Percentiles rank a stretch among this genome's conserved stretches.
Conservation (phyloP, 805 yeast species). For the Saturnispora sanitii region DNA sequence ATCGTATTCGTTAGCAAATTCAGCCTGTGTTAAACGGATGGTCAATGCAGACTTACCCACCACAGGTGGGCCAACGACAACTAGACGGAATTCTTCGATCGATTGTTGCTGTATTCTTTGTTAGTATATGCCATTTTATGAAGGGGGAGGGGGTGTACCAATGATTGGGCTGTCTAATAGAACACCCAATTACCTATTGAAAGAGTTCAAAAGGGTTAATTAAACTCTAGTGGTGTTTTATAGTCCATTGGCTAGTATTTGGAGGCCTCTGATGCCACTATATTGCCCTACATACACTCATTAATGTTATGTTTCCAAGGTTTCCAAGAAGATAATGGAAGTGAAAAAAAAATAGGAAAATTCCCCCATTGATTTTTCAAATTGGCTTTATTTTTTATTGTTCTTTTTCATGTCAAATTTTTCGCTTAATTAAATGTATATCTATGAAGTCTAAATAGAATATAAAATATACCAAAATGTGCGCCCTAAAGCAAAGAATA, state of each 20-base stretch:
- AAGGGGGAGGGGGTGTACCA: background rate
- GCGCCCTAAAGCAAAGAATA: no score
- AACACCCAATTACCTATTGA: background rate
- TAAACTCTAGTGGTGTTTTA: no score
- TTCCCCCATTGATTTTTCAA: no score
- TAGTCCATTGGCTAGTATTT: no score
- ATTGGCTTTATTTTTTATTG: no score
- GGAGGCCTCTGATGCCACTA: no score
- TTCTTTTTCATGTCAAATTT: no score
- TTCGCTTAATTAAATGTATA: no score
- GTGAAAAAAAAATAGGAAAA: no score
- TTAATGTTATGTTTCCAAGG: background rate
- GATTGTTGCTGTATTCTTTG: constrained; percentile 4
- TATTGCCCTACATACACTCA: constrained; percentile 1
- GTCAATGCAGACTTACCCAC: constrained; percentile 97
- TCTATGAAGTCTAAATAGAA: no score
- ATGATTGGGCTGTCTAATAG: background rate
- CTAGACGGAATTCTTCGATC: constrained; percentile 70
- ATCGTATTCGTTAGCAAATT: constrained; percentile 95
- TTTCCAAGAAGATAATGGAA: background rate
- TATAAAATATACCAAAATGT: no score
- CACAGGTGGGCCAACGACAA: constrained; percentile 98
- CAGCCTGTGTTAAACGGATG: constrained; percentile 87
- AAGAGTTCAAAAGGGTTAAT: no score
- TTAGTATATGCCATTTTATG: background rate